phyloP scores from a whole-genome alignment of 768 basidiomycete genomes.

The Lactarius pseudohatsudake region DNA sequence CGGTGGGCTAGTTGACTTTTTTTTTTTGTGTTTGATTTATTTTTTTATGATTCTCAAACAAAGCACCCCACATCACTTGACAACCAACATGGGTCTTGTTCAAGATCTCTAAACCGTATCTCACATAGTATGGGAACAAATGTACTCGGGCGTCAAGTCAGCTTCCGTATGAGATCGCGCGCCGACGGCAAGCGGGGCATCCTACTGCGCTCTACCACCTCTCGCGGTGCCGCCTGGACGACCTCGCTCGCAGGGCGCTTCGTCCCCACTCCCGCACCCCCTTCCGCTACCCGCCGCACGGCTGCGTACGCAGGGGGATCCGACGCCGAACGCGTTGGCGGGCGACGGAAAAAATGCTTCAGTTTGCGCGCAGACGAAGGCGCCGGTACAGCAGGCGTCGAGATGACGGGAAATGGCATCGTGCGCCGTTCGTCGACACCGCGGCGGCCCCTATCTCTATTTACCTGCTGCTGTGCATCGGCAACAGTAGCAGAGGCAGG shows the following conservation, averaged over 20 bases:
- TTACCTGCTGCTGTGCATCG: neutral
- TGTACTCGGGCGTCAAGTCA: slow-evolving; percentile 12
- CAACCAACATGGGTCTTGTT: neutral
- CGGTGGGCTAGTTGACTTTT: slow-evolving; percentile 47
- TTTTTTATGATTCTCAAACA: too few species aligned
- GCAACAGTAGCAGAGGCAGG: neutral
- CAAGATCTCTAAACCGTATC: neutral
- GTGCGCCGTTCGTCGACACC: neutral
- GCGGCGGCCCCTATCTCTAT: neutral
- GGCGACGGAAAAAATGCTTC: slow-evolving; percentile 23
- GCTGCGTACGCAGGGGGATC: slow-evolving; percentile 17
- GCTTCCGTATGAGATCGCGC: slow-evolving; percentile 18
- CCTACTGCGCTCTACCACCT: slow-evolving; percentile 19
- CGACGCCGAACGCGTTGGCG: slow-evolving; percentile 20
- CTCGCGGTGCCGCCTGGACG: slow-evolving; percentile 5
- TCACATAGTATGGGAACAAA: neutral
- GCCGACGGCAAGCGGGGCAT: slow-evolving; percentile 25
- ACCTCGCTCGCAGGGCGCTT: slow-evolving; percentile 22
- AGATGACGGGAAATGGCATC: neutral
- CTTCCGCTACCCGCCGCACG: neutral
- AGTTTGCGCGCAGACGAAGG: slow-evolving; percentile 12
- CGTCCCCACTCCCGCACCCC: neutral
- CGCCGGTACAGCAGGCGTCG: neutral
- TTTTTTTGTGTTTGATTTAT: too few species aligned
- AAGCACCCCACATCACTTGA: neutral